Evolutionary conservation across 805 yeast species (phyloP), one percentile per base, ranked within the genome.

Genomic region (Komagataella populi): DNA sequence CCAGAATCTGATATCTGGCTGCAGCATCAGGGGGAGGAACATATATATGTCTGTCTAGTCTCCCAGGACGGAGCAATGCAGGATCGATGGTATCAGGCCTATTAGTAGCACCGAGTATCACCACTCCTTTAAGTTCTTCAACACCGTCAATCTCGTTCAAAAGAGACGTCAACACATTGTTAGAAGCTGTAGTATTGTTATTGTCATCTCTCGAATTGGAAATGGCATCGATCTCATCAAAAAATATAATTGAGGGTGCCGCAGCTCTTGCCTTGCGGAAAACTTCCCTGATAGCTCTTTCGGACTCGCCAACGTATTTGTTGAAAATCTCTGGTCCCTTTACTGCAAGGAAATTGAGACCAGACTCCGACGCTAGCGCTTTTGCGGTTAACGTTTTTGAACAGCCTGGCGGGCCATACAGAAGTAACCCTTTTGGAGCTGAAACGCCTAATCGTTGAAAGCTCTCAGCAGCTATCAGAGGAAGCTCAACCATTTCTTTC

Each of bases 351-450:
- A 91, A 91, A 60, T 91, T 91, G 49, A 91, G 76, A 0, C 97
- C 97, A 1, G 96, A 84, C 66, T 91, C 99, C 0, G 96, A 86
- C 0, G 98, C 98, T 30, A 91, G 69, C 0, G 97, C 97, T 61
- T 91, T 91, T 1, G 97, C 98, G 0, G 96, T 87, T 55, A 91
- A 67, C 0, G 99, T 91, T 60, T 91, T 91, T 8, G 97, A 90
- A 69, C 98, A 91, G 14, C 99, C 99, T 0, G 99, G 98, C 1
- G 99, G 99, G 0, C 99, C 99, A 65, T 93, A 93, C 18, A 93
- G 70, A 48, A 93, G 66, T 1, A 93, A 84, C 44, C 99, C 99
- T 57, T 87, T 85, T 3, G 99, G 99, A 0, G 98, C 89, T 46
- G 78, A 71, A 3, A 93, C 83, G 0, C 98, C 98, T 12, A 93